These are phyloP conservation scores for Trichophaea hybrida DNA, from an alignment of 2,329 filamentous ascomycete species.

Conservation along the genomic window DNA sequence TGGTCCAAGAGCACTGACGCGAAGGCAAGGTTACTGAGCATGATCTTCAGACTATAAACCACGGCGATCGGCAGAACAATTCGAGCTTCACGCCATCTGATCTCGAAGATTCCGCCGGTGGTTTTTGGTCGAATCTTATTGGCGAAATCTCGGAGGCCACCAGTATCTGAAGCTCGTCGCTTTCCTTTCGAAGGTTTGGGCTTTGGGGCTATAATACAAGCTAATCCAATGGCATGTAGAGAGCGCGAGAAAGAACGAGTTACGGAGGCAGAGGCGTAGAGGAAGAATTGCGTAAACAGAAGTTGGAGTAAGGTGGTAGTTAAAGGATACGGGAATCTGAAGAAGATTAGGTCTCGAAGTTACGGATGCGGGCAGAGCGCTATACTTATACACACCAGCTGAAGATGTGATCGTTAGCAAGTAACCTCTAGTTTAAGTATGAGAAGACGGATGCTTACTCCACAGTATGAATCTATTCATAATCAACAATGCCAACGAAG, in stretches of 20 bases:
- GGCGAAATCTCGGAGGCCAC: conserved; percentile 25
- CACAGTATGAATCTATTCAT: conserved; percentile 26
- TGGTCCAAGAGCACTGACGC: conserved; percentile 31
- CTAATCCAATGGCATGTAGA: conserved; percentile 34
- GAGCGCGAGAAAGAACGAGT: conserved; percentile 35
- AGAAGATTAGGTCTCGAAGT: background rate
- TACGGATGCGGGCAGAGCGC: background rate
- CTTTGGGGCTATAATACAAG: conserved; percentile 33
- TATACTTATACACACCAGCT: conserved; percentile 28
- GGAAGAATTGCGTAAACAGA: conserved; percentile 37
- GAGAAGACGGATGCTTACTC: conserved; percentile 20
- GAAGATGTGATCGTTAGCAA: conserved; percentile 5
- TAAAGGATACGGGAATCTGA: conserved; percentile 40
- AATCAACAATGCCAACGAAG: conserved; percentile 23
- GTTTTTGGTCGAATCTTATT: conserved; percentile 35
- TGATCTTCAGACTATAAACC: conserved; percentile 38
- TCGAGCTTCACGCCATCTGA: conserved; percentile 36
- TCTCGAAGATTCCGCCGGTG: conserved; percentile 41
- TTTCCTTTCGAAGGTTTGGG: conserved; percentile 20
- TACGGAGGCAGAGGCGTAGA: conserved; percentile 37
- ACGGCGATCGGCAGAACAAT: conserved; percentile 38
- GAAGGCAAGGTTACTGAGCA: conserved; percentile 42
- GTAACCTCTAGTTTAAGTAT: background rate
- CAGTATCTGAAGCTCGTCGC: conserved; percentile 29
- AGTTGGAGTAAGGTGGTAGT: conserved; percentile 39